Evolutionary conservation across 1,139 yeast genomes (phyloP).

Genomic region (Yamadazyma atlantica): DNA sequence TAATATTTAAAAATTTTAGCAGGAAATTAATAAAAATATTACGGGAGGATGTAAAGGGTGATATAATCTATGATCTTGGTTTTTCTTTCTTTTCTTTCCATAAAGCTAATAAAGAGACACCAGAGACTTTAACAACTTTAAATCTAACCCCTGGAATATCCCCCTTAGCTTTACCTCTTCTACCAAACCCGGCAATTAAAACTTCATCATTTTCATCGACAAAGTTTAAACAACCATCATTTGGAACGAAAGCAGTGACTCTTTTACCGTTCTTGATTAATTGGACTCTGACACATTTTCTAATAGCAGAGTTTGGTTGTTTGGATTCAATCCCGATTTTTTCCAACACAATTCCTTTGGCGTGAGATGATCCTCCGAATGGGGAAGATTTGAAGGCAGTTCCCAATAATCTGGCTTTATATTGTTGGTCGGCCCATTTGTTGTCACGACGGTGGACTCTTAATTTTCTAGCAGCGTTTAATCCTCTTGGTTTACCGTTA

Average conservation of each 20-base stretch:
- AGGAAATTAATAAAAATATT: conserved; percentile 1
- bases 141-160: conserved; percentile 99
- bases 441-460: conserved; percentile 99
- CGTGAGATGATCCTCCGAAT: conserved; percentile 99
- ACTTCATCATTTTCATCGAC: conserved; percentile 99
- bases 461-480: conserved; percentile 99
- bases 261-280: conserved; percentile 99
- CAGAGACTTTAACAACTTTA: conserved; percentile 99
- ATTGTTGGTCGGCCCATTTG: conserved; percentile 99
- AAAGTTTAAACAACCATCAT: conserved; percentile 99
- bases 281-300: conserved; percentile 99
- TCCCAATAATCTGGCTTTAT: conserved; percentile 98
- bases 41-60: conserved; percentile 1
- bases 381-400: conserved; percentile 99
- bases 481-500: conserved; percentile 96
- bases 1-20: conserved; percentile 7
- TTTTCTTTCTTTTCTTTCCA: conserved; percentile 99
- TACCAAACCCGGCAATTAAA: conserved; percentile 99
- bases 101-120: conserved; percentile 99
- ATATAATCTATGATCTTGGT: conserved; percentile 84
- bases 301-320: conserved; percentile 99
- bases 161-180: conserved; percentile 99
- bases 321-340: conserved; percentile 99
- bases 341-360: conserved; percentile 99
- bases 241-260: conserved; percentile 99